These are phyloP conservation scores for Backusella mclennaniae DNA, from an alignment of 192 early-diverging fungal genomes.

Conservation along the genomic window DNA sequence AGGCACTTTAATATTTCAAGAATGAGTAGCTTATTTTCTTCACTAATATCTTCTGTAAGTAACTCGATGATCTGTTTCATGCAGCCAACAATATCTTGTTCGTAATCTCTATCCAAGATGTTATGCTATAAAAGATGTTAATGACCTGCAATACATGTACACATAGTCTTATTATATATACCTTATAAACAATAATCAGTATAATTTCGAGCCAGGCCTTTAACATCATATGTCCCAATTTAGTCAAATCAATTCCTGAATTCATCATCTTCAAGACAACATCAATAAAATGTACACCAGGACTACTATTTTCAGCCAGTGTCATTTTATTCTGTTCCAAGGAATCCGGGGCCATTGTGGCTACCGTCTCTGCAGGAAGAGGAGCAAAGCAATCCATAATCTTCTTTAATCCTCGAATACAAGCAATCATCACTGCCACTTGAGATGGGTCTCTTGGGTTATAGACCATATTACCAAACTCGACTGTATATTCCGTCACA, in stretches of 20 bases:
- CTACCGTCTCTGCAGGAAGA: conserved; percentile 31
- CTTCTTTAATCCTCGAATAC: conserved; percentile 40
- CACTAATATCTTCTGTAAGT: conserved; percentile 39
- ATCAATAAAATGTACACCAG: conserved; percentile 52
- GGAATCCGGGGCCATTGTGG: conserved; percentile 19
- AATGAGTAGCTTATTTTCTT: conserved; percentile 56
- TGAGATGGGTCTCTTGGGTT: conserved; percentile 36
- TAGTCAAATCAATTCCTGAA: conserved; percentile 47
- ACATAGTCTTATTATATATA: conserved; percentile 4
- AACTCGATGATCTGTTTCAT: conserved; percentile 46
- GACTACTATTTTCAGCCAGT: conserved; percentile 31
- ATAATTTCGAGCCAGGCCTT: conserved; percentile 56
- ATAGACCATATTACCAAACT: conserved; percentile 42
- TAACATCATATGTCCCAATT: conserved; percentile 43
- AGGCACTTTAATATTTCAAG: conserved; percentile 51
- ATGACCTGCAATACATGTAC: background rate
- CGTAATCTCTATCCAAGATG: conserved; percentile 36
- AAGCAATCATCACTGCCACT: conserved; percentile 31
- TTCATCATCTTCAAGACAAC: conserved; percentile 52
- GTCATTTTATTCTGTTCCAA: conserved; percentile 25
- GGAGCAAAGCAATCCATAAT: conserved; percentile 43
- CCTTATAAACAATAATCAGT: conserved; percentile 59
- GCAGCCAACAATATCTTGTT: conserved; percentile 34
- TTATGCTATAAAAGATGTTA: conserved; percentile 36
- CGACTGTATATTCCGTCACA: conserved; percentile 36